phyloP scores from a whole-genome alignment of 2,329 filamentous ascomycete species.

The Exutisphaerella laricina region DNA sequence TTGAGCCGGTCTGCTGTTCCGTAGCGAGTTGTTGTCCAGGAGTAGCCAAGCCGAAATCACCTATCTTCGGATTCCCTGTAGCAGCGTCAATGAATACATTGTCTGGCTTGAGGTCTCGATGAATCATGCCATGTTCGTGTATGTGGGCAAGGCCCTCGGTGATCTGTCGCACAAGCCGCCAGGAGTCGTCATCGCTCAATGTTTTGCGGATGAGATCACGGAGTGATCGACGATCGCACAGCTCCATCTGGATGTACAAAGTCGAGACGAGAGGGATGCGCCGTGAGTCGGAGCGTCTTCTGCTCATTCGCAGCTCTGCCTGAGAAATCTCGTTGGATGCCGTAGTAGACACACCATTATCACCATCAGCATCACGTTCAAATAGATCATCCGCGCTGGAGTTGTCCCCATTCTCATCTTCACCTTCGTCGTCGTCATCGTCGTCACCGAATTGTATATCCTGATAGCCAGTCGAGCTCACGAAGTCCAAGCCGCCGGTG shows the following conservation, averaged over 20 bases:
- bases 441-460: constrained; percentile 72
- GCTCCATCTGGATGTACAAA: constrained; percentile 98
- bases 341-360: constrained; percentile 29
- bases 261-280: constrained; percentile 60
- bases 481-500: constrained; percentile 82
- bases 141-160: constrained; percentile 87
- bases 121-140: constrained; percentile 84
- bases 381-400: constrained; percentile 13
- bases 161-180: constrained; percentile 87
- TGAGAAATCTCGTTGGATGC: constrained; percentile 8
- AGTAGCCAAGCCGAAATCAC: constrained; percentile 92
- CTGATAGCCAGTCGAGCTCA: constrained; percentile 75
- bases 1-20: constrained; percentile 43
- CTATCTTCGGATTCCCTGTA: constrained; percentile 85
- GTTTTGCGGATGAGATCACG: constrained; percentile 78
- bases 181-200: constrained; percentile 71
- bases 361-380: constrained; percentile 33
- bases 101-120: constrained; percentile 93
- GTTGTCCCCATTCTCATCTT: constrained; percentile 38
- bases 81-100: constrained; percentile 94
- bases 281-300: constrained; percentile 43
- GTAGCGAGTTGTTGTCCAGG: constrained; percentile 66
- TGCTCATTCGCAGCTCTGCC: constrained; percentile 28
- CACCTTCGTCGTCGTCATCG: constrained; percentile 35
- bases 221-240: constrained; percentile 89